Conservation (phyloP, 176 grass and related monocot genomes). For the Juncus effusus region DNA sequence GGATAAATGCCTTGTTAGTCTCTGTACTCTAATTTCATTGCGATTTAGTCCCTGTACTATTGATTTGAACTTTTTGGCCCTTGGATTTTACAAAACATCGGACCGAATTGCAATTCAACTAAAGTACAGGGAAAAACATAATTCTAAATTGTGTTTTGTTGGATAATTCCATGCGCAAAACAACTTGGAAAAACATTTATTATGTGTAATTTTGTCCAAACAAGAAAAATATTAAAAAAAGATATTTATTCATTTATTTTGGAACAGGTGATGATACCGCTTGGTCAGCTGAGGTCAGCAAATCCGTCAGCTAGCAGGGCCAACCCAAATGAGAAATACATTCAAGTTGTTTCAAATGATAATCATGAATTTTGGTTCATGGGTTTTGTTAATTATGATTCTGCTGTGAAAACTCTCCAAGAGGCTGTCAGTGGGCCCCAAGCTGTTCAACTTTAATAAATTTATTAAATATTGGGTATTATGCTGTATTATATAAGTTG, state of each 20-base stretch:
- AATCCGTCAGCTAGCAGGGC: conserved; percentile 61
- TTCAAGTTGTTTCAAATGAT: conserved; percentile 84
- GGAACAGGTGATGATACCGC: conserved; percentile 65
- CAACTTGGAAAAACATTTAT: no score
- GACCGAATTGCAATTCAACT: no score
- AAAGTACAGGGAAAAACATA: no score
- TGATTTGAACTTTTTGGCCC: no score
- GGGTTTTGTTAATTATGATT: conserved; percentile 94
- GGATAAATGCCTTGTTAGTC: no score
- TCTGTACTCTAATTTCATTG: no score
- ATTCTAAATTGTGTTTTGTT: no score
- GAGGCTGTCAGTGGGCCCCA: conserved; percentile 52
- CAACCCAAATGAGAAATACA: conserved; percentile 82
- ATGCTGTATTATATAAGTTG: neutral
- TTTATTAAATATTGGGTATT: conserved; percentile 26
- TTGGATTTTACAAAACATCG: no score
- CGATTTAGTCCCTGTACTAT: no score
- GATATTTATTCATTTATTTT: neutral
- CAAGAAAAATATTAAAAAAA: no score
- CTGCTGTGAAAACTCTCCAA: conserved; percentile 74
- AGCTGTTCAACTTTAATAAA: conserved; percentile 33
- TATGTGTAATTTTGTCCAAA: no score
- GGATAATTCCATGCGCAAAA: no score
- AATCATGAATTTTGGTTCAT: conserved; percentile 99
- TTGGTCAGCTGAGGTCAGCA: conserved; percentile 66